These are phyloP conservation scores for Anisodus tanguticus DNA, from an alignment of 257 asterid genomes.

Conservation along the genomic window DNA sequence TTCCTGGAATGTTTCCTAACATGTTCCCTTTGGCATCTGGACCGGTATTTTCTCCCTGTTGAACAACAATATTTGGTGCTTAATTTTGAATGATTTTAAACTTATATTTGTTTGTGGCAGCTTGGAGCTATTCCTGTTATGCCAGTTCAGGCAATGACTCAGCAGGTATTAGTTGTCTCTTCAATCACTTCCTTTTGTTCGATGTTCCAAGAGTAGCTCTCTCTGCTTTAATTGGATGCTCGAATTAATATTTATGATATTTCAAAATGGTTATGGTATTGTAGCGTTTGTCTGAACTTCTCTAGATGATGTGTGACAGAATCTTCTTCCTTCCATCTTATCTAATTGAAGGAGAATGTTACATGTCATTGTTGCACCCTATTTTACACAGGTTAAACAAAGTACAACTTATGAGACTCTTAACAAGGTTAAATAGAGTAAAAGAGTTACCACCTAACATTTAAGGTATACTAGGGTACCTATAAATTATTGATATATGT, in stretches of 20 bases:
- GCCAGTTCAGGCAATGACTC: constrained; percentile 99
- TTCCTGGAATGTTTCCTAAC: constrained; percentile 84
- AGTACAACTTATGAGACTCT: too few species aligned
- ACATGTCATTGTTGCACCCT: too few species aligned
- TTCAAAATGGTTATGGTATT: neutral
- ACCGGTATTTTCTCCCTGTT: constrained; percentile 57
- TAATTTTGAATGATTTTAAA: constrained; percentile 30
- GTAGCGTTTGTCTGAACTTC: neutral
- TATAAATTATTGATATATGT: too few species aligned
- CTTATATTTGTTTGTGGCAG: constrained; percentile 48
- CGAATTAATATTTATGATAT: neutral
- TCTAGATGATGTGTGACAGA: neutral
- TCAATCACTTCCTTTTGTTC: neutral
- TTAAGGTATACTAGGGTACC: too few species aligned
- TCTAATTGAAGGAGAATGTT: neutral
- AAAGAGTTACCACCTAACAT: too few species aligned
- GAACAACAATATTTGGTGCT: neutral
- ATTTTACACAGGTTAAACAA: too few species aligned
- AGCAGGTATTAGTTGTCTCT: constrained; percentile 66
- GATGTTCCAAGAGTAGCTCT: constrained; percentile 1
- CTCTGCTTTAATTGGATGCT: neutral
- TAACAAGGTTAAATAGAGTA: too few species aligned
- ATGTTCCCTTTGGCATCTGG: constrained; percentile 76
- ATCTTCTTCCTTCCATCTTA: constrained; percentile 1
- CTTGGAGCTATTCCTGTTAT: constrained; percentile 69